A percentile compares a stretch with the other conserved stretches of the same genome.
Conservation (phyloP, 192 early-diverging fungal species). For the Glomus cerebriforme region DNA sequence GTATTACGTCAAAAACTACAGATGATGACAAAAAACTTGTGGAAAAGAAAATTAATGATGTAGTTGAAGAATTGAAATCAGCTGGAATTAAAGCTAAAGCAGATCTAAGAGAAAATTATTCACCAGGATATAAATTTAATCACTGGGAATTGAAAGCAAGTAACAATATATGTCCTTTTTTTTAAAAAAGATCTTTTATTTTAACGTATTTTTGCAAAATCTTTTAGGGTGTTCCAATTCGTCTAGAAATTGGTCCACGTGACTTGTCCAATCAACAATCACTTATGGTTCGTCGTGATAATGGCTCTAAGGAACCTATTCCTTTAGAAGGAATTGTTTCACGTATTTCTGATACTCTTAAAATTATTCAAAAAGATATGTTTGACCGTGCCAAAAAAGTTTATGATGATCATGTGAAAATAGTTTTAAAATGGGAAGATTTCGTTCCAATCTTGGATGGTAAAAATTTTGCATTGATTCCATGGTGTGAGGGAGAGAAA, state of each 20-base stretch:
- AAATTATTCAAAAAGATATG: constrained; percentile 89
- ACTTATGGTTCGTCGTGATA: constrained; percentile 84
- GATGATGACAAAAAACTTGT: constrained; percentile 70
- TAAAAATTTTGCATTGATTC: constrained; percentile 86
- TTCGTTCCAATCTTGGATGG: constrained; percentile 90
- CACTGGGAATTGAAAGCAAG: constrained; percentile 91
- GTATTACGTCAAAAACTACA: constrained; percentile 86
- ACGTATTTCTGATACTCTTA: constrained; percentile 62
- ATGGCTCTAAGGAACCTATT: constrained; percentile 60
- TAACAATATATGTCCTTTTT: neutral
- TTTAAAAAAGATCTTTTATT: constrained; percentile 24
- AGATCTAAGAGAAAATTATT: constrained; percentile 82
- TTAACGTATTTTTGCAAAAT: constrained; percentile 1
- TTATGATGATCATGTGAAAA: constrained; percentile 73
- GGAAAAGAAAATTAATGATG: constrained; percentile 68
- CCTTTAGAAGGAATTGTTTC: constrained; percentile 61
- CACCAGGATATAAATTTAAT: constrained; percentile 98
- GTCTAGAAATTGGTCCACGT: constrained; percentile 96
- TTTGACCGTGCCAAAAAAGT: constrained; percentile 78
- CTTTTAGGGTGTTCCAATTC: constrained; percentile 89
- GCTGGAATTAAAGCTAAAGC: constrained; percentile 78
- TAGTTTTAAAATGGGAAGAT: constrained; percentile 86
- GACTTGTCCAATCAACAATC: constrained; percentile 84
- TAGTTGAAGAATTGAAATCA: constrained; percentile 65
- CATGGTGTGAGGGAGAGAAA: constrained; percentile 90